Base-by-base conservation (phyloP, 768 basidiomycete genomes). In the Rhodocollybia butyracea region DNA sequence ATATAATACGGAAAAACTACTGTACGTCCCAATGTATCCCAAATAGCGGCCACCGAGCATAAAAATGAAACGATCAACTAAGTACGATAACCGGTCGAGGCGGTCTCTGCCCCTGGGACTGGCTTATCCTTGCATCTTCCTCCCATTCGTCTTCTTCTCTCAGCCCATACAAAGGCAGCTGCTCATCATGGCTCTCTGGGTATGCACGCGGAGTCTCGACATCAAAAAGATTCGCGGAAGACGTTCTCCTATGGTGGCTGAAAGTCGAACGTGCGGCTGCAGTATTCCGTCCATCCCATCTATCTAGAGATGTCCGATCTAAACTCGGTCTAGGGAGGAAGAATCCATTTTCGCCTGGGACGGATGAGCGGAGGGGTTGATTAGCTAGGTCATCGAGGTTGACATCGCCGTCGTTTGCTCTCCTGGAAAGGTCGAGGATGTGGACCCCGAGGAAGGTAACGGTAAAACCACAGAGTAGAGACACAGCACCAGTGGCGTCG, bases 361-460 rank as follows among this genome's bases (percentile, higher is more conserved):
- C 21, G 11, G 48, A 50, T 3, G 48, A 50, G 22, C 48, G 31
- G 24, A 38, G 27, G n/a, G 48, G 48, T 36, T 50, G 48, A 6
- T 22, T 13, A n/a, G 32, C 19, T 24, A 4, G 17, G 19, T 54
- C 43, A 12, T 54, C 53, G 4, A 27, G 15, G 3, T 32, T n/a
- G n/a, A n/a, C n/a, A n/a, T n/a, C n/a, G n/a, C n/a, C 31, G 71
- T 67, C 58, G 24, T 83, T 78, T 0, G 83, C 72, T 50, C 73
- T 72, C 26, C 89, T 85, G 3, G 91, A 91, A 59, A 91, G 66
- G 69, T 93, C 91, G 64, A 97, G 83, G 34, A 97, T 81, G 71
- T 97, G 91, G 17, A 99, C 97, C 32, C 97, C 97, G 59, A 96
- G 81, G 76, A 97, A 98, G 51, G 93, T 99, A 63, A 92, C 84